phyloP scores from a whole-genome alignment of 148 eudicot genomes.

The Rhododendron ferrugineum region DNA sequence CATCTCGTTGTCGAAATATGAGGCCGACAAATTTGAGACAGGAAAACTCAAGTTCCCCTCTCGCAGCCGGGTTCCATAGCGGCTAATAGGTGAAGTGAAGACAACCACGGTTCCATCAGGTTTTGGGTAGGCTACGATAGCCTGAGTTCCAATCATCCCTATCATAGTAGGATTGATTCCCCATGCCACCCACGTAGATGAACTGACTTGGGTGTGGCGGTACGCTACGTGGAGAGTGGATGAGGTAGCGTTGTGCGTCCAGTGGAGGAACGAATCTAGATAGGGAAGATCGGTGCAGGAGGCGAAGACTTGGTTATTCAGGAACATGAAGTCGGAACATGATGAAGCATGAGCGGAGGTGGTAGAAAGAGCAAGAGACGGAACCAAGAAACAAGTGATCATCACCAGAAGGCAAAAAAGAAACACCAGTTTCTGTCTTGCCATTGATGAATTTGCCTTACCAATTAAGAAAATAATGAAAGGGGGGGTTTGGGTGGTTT shows the following conservation, averaged over 20 bases:
- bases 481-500: neutral
- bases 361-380: neutral
- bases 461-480: neutral
- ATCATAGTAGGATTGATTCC: conserved; percentile 2
- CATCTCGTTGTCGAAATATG: neutral
- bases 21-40: neutral
- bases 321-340: conserved; percentile 13
- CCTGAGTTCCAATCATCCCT: conserved; percentile 5
- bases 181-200: conserved; percentile 16
- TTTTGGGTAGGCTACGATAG: neutral
- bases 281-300: conserved; percentile 15
- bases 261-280: conserved; percentile 22
- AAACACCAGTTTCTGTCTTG: neutral
- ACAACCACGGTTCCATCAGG: neutral
- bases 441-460: neutral
- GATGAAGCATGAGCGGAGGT: neutral
- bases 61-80: neutral
- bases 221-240: conserved; percentile 23
- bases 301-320: conserved; percentile 1
- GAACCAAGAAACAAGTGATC: neutral
- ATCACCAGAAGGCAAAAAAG: neutral
- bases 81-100: neutral
- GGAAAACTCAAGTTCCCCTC: neutral
- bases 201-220: conserved; percentile 11
- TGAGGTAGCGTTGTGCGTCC: conserved; percentile 22